Conservation (phyloP, 805 yeast species). For the Suhomyces sp. region DNA sequence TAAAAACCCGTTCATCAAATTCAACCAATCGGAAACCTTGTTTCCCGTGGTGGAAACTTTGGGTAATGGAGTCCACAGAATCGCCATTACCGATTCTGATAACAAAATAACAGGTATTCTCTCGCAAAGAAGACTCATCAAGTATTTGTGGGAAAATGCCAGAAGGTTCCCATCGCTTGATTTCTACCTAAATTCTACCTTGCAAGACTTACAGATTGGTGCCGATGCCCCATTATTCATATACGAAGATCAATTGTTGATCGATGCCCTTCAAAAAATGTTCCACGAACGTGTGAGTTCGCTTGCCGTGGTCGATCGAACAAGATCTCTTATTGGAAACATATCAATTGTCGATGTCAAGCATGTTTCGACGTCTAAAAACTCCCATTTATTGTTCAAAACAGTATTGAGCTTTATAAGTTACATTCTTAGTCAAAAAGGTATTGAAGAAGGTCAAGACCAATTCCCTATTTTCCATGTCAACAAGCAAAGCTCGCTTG, state of each 20-base stretch:
- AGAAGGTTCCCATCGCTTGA: slow-evolving; percentile 82
- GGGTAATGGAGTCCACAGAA: slow-evolving; percentile 94
- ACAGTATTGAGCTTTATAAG: slow-evolving; percentile 86
- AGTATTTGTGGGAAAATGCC: slow-evolving; percentile 90
- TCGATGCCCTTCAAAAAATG: slow-evolving; percentile 86
- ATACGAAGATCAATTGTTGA: slow-evolving; percentile 80
- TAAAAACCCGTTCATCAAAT: slow-evolving; percentile 81
- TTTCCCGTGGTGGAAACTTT: slow-evolving; percentile 77
- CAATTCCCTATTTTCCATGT: slow-evolving; percentile 97
- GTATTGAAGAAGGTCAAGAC: slow-evolving; percentile 91
- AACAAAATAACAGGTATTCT: slow-evolving; percentile 74
- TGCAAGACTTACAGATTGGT: slow-evolving; percentile 77
- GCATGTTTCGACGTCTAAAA: slow-evolving; percentile 81
- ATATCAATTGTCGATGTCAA: slow-evolving; percentile 93
- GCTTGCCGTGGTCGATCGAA: slow-evolving; percentile 85
- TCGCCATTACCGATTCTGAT: slow-evolving; percentile 65
- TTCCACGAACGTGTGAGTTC: slow-evolving; percentile 81
- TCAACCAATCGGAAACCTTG: slow-evolving; percentile 66
- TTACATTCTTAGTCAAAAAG: slow-evolving; percentile 81
- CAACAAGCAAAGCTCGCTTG: slow-evolving; percentile 71
- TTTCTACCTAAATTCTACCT: slow-evolving; percentile 60
- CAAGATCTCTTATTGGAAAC: slow-evolving; percentile 76
- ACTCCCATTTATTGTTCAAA: slow-evolving; percentile 76
- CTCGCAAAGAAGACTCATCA: slow-evolving; percentile 85
- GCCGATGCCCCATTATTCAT: slow-evolving; percentile 68